phyloP scores from a whole-genome alignment of 2,329 filamentous ascomycete species.

The Trichophyton schoenleinii region DNA sequence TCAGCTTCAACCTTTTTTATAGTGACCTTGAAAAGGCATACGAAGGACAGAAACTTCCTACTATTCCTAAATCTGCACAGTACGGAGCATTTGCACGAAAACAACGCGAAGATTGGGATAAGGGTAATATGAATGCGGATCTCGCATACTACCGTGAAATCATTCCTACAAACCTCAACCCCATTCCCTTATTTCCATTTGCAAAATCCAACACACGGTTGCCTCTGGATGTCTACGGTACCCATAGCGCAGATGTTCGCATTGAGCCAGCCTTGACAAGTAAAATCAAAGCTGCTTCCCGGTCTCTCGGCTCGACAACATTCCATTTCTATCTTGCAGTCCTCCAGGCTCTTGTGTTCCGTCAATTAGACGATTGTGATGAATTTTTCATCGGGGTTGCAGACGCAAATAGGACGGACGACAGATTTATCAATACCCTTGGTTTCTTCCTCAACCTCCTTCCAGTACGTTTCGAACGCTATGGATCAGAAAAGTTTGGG shows the following conservation, averaged over 20 bases:
- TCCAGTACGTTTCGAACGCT: slow-evolving; percentile 30
- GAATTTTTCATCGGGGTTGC: slow-evolving; percentile 36
- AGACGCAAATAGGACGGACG: slow-evolving; percentile 33
- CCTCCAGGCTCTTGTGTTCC: slow-evolving; percentile 28
- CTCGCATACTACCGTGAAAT: slow-evolving; percentile 13
- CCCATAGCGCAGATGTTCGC: neutral
- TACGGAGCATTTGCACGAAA: slow-evolving; percentile 26
- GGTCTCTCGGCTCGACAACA: slow-evolving; percentile 19
- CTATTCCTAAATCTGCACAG: slow-evolving; percentile 19
- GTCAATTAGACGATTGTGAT: slow-evolving; percentile 26
- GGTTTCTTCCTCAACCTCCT: slow-evolving; percentile 41
- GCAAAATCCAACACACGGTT: neutral
- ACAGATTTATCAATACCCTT: slow-evolving; percentile 24
- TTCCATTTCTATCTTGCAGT: slow-evolving; percentile 40
- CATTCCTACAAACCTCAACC: neutral
- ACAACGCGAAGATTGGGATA: slow-evolving; percentile 21
- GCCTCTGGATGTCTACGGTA: neutral
- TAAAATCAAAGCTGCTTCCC: slow-evolving; percentile 17
- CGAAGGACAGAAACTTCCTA: slow-evolving; percentile 15
- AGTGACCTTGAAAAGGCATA: slow-evolving; percentile 36
- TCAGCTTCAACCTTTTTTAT: slow-evolving; percentile 34
- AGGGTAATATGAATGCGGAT: slow-evolving; percentile 19
- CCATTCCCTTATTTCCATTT: slow-evolving; percentile 4
- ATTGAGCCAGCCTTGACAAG: slow-evolving; percentile 8
- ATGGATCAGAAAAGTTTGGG: slow-evolving; percentile 20